Percentiles rank a stretch among this genome's conserved stretches.
These are phyloP conservation scores for Penicillium verrucosum DNA, from an alignment of 2,329 filamentous ascomycete species.

Conservation along the genomic window DNA sequence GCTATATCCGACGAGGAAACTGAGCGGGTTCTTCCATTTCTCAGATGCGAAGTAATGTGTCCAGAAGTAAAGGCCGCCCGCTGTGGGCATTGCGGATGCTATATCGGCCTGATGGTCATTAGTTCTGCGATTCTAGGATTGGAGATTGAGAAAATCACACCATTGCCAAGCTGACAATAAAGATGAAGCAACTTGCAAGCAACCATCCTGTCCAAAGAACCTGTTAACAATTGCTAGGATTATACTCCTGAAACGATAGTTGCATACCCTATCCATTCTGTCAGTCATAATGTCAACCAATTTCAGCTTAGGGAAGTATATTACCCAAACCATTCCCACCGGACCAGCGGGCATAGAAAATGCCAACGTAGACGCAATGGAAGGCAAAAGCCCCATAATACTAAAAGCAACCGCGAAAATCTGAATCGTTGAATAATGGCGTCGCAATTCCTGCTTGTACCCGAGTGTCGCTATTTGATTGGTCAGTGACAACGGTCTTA, in stretches of 20 bases:
- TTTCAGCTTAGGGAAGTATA: not conserved
- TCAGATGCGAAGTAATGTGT: conserved; percentile 58
- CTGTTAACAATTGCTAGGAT: not conserved
- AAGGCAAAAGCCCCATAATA: conserved; percentile 61
- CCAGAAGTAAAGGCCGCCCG: conserved; percentile 59
- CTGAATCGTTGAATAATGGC: conserved; percentile 61
- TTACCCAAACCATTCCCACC: conserved; percentile 60
- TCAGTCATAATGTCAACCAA: not conserved
- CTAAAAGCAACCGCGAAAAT: conserved; percentile 60
- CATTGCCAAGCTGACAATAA: conserved; percentile 60
- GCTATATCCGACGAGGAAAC: conserved; percentile 59
- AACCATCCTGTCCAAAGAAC: conserved; percentile 47
- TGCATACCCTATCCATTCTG: conserved; percentile 11
- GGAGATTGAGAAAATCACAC: conserved; percentile 30
- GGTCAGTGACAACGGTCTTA: not conserved
- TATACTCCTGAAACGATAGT: not conserved
- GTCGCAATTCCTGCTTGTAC: conserved; percentile 60
- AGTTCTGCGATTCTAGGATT: not conserved
- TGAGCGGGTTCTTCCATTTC: conserved; percentile 55
- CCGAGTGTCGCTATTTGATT: conserved; percentile 35
- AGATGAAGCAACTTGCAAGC: conserved; percentile 56
- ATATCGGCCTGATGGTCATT: conserved; percentile 43
- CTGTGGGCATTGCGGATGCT: conserved; percentile 57
- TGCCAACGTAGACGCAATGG: conserved; percentile 57
- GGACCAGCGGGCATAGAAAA: conserved; percentile 60